Evolutionary conservation across 176 grass and related monocot genomes (phyloP).

Genomic region (Aegilops speltoides): DNA sequence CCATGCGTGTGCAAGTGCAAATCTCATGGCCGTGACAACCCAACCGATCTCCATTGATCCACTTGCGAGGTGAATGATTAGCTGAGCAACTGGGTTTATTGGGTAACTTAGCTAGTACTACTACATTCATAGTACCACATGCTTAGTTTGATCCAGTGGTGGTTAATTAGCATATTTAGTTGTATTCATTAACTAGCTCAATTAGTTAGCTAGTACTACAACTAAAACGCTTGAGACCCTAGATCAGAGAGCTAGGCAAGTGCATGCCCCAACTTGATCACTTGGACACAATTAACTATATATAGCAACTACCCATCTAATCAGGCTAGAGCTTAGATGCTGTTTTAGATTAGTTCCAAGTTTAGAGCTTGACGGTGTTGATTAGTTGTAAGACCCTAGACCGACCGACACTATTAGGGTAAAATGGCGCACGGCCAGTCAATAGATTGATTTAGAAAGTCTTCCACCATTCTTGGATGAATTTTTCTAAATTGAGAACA

Average conservation of each 20-base stretch:
- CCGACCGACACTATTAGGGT: background rate
- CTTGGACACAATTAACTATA: background rate
- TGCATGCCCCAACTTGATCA: background rate
- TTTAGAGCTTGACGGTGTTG: background rate
- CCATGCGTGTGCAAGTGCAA: too few relatives aligned
- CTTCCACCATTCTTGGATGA: background rate
- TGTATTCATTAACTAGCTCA: background rate
- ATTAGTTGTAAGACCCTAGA: background rate
- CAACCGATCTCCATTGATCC: too few relatives aligned
- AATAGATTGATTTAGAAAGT: background rate
- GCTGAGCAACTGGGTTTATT: too few relatives aligned
- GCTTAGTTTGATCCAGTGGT: background rate
- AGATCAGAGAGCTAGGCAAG: background rate
- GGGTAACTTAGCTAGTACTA: background rate
- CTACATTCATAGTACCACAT: background rate
- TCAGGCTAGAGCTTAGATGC: too few relatives aligned
- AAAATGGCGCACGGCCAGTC: background rate
- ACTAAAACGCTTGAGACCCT: background rate
- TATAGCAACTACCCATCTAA: background rate
- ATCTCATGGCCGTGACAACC: too few relatives aligned
- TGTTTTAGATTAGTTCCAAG: too few relatives aligned
- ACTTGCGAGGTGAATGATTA: too few relatives aligned
- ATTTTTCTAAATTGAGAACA: background rate
- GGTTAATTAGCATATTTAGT: background rate
- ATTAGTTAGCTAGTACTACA: too few relatives aligned